A percentile compares a stretch with the other conserved stretches of the same genome.
These are phyloP conservation scores for Bauhinia variegata DNA, from an alignment of 306 rosid species.

Conservation along the genomic window DNA sequence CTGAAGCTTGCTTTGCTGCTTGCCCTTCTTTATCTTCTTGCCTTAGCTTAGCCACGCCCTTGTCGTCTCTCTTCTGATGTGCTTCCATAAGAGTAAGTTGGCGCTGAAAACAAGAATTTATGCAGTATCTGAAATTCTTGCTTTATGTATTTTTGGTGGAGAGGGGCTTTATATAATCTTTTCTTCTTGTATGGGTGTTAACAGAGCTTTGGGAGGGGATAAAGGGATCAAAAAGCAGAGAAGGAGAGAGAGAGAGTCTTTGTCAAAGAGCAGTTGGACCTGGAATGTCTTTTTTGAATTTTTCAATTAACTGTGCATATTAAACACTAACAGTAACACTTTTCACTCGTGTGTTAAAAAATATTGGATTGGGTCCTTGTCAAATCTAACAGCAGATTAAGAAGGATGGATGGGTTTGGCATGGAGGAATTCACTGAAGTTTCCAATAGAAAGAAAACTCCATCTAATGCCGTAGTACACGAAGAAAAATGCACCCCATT, in stretches of 20 bases:
- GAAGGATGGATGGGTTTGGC: constrained; percentile 54
- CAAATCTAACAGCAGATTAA: constrained; percentile 60
- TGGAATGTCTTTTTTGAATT: constrained; percentile 42
- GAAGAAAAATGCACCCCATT: constrained; percentile 23
- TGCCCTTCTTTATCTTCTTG: constrained; percentile 31
- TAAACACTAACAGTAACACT: neutral
- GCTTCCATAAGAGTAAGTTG: constrained; percentile 63
- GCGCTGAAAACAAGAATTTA: constrained; percentile 33
- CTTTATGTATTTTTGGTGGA: neutral
- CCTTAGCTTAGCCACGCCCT: constrained; percentile 19
- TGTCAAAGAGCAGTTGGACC: constrained; percentile 52
- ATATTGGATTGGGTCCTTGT: constrained; percentile 60
- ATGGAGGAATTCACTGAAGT: constrained; percentile 46
- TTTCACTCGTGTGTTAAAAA: constrained; percentile 48
- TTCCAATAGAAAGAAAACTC: constrained; percentile 25
- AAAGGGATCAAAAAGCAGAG: constrained; percentile 56
- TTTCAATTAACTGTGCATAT: constrained; percentile 28
- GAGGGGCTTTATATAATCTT: neutral
- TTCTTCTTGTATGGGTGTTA: constrained; percentile 47
- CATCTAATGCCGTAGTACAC: neutral
- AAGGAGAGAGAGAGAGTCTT: constrained; percentile 40
- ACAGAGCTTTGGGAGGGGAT: constrained; percentile 48
- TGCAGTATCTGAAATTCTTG: constrained; percentile 35
- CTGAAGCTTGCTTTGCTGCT: constrained; percentile 39
- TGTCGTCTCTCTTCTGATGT: constrained; percentile 46